Evolutionary conservation across 768 basidiomycete species (phyloP), one percentile per base, ranked within the genome.

Genomic region (Candolleomyces eurysporus): DNA sequence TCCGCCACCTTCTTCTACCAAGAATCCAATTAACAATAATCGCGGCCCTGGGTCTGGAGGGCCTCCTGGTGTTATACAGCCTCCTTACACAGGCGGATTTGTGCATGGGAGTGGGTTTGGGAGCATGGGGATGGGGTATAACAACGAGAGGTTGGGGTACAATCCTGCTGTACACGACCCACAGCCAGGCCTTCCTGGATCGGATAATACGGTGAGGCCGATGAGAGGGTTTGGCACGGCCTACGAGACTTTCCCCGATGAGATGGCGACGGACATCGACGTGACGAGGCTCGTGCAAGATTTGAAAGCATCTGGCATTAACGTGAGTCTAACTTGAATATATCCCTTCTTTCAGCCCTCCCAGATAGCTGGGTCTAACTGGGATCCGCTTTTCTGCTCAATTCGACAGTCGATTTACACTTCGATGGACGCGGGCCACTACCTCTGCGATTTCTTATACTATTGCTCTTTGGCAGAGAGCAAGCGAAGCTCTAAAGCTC

Each of bases 351-450:
- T 61, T 53, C 61, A 54, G 54, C 39, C 43, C 56, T 49, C 58
- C 3, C 42, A 59, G 39, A 53, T 66, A 89, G 86, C 81, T 86
- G 74, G 84, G 89, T 22, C 85, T 86, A 68, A 80, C 86, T 21
- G 90, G 89, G 3, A 82, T 86, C 3, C 3, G 5, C 11, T 52
- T 52, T 62, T 52, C 61, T 56, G 53, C 39, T 50, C 58, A 53
- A 55, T 5, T 36, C 58, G 30, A 53, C 67, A 90, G 87, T 80
- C 86, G 74, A 85, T 90, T 21, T 85, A 87, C 68, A 81, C 86
- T 19, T 90, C 89, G 2, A 82, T 87, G 79, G 90, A 91, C 68
- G 86, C 89, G 16, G 90, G 89, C 0, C 87, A 89, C 69, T 92
- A 86, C 70, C 73, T 91, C 11, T 89, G 87, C 69, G 90, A 91